Evolutionary conservation across 2,329 filamentous ascomycete genomes (phyloP), one percentile per base, ranked within the genome.

Genomic region (Thielaviopsis euricoi): DNA sequence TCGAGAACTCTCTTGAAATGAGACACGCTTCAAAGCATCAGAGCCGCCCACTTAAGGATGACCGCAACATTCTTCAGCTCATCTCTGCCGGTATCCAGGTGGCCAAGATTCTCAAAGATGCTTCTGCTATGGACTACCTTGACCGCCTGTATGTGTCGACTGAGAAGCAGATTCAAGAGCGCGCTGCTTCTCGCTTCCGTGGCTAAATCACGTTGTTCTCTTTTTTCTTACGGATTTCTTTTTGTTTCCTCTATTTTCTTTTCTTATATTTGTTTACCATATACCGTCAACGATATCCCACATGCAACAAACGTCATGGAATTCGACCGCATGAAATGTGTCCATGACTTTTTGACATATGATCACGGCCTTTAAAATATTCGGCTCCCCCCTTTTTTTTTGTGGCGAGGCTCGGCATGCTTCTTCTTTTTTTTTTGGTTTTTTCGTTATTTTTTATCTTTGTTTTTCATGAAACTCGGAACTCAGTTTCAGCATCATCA

Each of bases 1-100:
- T 94, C 65, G 88, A 94, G 67, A 94, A 93, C 71, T 90, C 86
- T 53, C 74, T 94, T 66, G 87, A 91, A 73, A 90, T 90, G 86
- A 79, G 87, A 62, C 87, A 91, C 69, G 86, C 86, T 60, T 85
- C 87, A 53, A 89, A 89, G 70, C 85, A 90, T 71, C 86, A 90
- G 71, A 86, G 83, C 63, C 80, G 88, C 61, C 86, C 87, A 21
- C 77, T 90, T 63, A 93, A 91, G 74, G 88, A 94, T 73, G 88
- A 94, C 71, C 80, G 88, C 64, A 91, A 93, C 69, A 87, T 94
- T 62, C 76, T 94, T 60, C 88, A 94, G 72, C 78, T 93, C 62
- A 88, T 94, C 66, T 90, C 86, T 62, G 88, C 88, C 48, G 88
- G 88, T 46, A 86, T 89, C 56, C 88, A 94, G 70, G 88, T 94